These are phyloP conservation scores for Ilyonectria destructans DNA, from an alignment of 2,329 filamentous ascomycete species.

Conservation along the genomic window DNA sequence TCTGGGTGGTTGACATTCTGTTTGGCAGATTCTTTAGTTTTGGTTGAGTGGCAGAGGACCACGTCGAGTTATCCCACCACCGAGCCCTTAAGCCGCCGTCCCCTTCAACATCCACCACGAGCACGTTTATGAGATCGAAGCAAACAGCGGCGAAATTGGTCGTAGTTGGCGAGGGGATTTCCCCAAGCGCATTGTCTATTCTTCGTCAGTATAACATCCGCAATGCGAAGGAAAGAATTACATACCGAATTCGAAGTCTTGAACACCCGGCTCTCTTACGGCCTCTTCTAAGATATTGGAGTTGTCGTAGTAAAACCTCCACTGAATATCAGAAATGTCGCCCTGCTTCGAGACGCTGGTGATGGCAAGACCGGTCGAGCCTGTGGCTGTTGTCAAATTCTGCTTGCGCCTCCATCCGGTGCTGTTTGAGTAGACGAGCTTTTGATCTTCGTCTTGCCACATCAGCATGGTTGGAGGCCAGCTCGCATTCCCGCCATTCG, in stretches of 20 bases:
- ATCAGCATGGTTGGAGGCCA: constrained; percentile 8
- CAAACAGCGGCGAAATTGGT: constrained; percentile 11
- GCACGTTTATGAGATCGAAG: not conserved
- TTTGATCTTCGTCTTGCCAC: constrained; percentile 7
- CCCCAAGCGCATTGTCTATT: not conserved
- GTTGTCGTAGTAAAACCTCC: constrained; percentile 17
- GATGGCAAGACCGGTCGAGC: constrained; percentile 10
- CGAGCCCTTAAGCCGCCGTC: constrained; percentile 12
- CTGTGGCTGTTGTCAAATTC: not conserved
- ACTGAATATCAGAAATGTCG: not conserved
- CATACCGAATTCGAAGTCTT: not conserved
- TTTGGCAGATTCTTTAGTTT: constrained; percentile 4
- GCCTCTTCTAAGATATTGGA: not conserved
- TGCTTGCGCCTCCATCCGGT: not conserved
- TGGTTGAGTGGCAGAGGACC: not conserved
- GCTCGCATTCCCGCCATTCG: not conserved
- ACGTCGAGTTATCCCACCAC: not conserved
- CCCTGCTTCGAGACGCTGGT: not conserved
- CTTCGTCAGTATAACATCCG: not conserved
- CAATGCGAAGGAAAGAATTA: too few species aligned
- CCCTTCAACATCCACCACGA: constrained; percentile 6
- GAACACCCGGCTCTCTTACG: not conserved
- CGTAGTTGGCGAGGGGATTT: not conserved
- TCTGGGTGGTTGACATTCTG: not conserved
- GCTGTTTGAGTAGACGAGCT: not conserved